Evolutionary conservation across 1,139 yeast species (phyloP), one percentile per base, ranked within the genome.

Genomic region (Yamadazyma oceani): DNA sequence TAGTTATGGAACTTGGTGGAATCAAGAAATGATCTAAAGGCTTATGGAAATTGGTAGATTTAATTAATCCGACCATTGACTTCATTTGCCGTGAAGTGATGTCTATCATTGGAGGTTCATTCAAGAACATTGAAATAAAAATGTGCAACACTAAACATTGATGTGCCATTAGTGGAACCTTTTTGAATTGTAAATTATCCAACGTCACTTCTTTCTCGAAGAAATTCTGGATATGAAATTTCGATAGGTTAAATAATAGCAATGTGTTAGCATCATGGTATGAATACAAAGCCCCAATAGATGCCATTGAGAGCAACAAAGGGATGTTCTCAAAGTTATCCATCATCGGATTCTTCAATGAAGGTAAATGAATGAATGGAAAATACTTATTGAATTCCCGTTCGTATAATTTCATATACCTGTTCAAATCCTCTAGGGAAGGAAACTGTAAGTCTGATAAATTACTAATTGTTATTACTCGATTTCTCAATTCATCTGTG

Each of bases 281-380:
- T 1, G 86, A 79, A 53, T 87, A 87, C 19, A 89, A 67, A 0
- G 97, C 96, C 31, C 97, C 97, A 43, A 89, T 78, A 16, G 95
- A 85, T 1, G 95, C 85, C 78, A 89, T 85, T 10, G 92, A 78
- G 38, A 88, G 65, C n/a, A 88, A 59, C 38, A 89, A 65, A 1
- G 96, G 92, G 41, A 85, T 80, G 55, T 85, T 84, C 36, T 82
- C 86, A 40, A 71, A 58, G 44, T 72, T 71, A 31, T 70, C 69
- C 13, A 77, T 80, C 51, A 72, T 62, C 0, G 78, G 72, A 42
- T 80, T 78, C 42, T 73, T 59, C 41, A 85, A 67, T 3, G 89
- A 73, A 10, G 85, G 83, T 35, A 87, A 69, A 60, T 88, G 96
- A 47, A 89, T 75, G 57, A 88, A 88, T 12, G 95, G 90, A 62